Percentiles rank a stretch among this genome's conserved stretches.
phyloP scores from a whole-genome alignment of 345 rosid genomes.

The Firmiana major region DNA sequence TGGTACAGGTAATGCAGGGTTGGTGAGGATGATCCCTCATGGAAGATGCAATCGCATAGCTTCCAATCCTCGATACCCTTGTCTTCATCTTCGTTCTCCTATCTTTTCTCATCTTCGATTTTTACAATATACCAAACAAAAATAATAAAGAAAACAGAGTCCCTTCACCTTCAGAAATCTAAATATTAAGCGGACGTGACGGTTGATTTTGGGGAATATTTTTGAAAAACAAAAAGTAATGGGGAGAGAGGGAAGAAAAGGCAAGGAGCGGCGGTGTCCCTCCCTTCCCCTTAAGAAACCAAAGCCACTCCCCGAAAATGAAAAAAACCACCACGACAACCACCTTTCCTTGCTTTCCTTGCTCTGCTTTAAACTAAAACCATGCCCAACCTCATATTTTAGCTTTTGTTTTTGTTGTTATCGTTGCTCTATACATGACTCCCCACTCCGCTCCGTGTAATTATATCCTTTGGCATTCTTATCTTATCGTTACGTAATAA shows the following conservation, averaged over 20 bases:
- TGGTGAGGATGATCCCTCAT: constrained; percentile 59
- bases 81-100: constrained; percentile 42
- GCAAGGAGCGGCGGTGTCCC: background rate
- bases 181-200: background rate
- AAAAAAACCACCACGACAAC: background rate
- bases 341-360: background rate
- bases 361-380: constrained; percentile 9
- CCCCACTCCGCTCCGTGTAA: background rate
- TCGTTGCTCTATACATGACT: background rate
- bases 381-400: background rate
- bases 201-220: background rate
- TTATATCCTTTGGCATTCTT: background rate
- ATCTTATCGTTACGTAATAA: no score
- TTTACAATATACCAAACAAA: background rate
- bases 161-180: background rate
- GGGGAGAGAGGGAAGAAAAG: no score
- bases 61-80: constrained; percentile 72
- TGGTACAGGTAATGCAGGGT: constrained; percentile 79
- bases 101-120: constrained; percentile 16
- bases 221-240: background rate
- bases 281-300: background rate
- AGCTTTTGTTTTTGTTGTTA: background rate
- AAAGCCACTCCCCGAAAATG: background rate
- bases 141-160: background rate
- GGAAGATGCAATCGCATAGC: constrained; percentile 83